These are phyloP conservation scores for Arthrobotrys entomopaga DNA, from an alignment of 2,329 filamentous ascomycete species.

Conservation along the genomic window DNA sequence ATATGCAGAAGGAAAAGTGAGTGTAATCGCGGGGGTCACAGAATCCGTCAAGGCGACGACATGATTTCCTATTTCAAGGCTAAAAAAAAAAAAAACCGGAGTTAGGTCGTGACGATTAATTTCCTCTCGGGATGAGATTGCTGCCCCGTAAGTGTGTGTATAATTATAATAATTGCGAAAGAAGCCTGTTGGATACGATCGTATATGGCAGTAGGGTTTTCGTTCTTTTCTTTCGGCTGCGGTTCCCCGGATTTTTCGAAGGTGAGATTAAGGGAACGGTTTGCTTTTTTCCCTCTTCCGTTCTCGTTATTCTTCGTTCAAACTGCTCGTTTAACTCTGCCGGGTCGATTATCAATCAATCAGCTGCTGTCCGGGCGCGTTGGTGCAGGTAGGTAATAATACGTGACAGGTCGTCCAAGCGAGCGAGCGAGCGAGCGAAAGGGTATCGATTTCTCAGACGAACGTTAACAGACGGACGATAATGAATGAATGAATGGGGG, in stretches of 20 bases:
- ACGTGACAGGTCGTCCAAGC: constrained; percentile 30
- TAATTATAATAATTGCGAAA: constrained; percentile 17
- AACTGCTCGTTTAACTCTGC: constrained; percentile 37
- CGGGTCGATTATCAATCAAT: constrained; percentile 21
- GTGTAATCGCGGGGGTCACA: constrained; percentile 1
- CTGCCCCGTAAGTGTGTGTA: constrained; percentile 28
- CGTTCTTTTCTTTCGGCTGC: constrained; percentile 24
- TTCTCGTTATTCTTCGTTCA: constrained; percentile 6
- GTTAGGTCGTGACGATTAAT: constrained; percentile 10
- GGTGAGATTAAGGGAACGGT: constrained; percentile 34
- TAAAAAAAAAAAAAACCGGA: background rate
- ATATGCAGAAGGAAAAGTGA: background rate
- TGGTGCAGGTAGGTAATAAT: too few relatives aligned
- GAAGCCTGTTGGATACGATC: too few relatives aligned
- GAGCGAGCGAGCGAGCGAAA: constrained; percentile 20
- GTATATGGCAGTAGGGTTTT: constrained; percentile 9
- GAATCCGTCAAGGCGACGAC: background rate
- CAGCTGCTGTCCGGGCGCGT: constrained; percentile 32
- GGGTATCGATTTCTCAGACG: constrained; percentile 11
- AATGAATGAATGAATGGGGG: too few relatives aligned
- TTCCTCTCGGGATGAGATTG: constrained; percentile 30
- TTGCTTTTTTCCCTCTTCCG: constrained; percentile 48
- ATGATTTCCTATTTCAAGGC: background rate
- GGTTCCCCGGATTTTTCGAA: constrained; percentile 53
- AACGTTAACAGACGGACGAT: too few relatives aligned